Conservation (phyloP, 1,284 basidiomycete genomes). For the Boletus semigastroideus region DNA sequence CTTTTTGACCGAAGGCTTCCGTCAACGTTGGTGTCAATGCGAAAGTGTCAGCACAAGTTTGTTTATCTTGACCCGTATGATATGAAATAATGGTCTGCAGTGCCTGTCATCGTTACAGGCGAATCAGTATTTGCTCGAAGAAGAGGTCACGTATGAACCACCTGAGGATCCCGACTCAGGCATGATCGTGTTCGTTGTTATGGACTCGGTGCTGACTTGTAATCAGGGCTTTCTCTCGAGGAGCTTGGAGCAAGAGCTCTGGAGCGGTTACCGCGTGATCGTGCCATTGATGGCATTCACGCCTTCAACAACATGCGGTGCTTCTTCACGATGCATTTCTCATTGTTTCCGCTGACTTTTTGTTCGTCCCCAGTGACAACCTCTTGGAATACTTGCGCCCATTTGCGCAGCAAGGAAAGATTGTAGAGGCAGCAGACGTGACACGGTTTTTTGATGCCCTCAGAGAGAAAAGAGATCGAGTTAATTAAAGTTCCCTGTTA, state of each 20-base stretch:
- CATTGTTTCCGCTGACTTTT: not conserved
- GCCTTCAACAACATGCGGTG: conserved; percentile 80
- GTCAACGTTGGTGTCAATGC: conserved; percentile 74
- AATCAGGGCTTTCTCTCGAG: conserved; percentile 66
- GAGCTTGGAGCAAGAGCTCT: conserved; percentile 78
- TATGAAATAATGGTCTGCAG: conserved; percentile 33
- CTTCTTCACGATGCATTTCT: conserved; percentile 14
- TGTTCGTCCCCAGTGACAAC: conserved; percentile 50
- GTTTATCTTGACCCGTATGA: conserved; percentile 1
- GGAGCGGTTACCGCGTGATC: conserved; percentile 66
- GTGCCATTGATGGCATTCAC: conserved; percentile 74
- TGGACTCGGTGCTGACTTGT: not conserved
- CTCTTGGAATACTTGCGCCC: conserved; percentile 71
- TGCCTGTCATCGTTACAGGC: conserved; percentile 53
- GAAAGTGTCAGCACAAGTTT: conserved; percentile 41
- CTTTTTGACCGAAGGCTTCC: conserved; percentile 70
- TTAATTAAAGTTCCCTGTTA: not conserved
- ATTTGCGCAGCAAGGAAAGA: conserved; percentile 73
- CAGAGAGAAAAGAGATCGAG: conserved; percentile 33
- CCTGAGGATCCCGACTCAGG: conserved; percentile 81
- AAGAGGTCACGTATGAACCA: conserved; percentile 79
- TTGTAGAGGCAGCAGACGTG: conserved; percentile 75
- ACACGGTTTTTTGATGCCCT: conserved; percentile 62
- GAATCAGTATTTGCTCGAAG: conserved; percentile 62
- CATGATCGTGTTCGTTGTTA: conserved; percentile 23